Conservation (phyloP, 176 grass and related monocot species). For the Thinopyrum elongatum region DNA sequence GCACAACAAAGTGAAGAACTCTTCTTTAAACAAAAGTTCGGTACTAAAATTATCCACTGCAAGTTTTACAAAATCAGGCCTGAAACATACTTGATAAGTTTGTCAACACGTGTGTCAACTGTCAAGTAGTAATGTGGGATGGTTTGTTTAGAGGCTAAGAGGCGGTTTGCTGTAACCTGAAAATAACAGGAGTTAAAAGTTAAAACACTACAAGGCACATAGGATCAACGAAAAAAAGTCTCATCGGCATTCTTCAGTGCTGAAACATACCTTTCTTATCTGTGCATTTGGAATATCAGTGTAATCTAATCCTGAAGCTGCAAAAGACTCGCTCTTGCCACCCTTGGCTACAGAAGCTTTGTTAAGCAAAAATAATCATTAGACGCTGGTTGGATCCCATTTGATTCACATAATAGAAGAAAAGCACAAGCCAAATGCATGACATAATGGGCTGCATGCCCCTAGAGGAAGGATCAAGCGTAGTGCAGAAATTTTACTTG, state of each 20-base stretch:
- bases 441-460: not conserved
- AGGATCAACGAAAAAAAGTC: not conserved
- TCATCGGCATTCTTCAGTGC: not conserved
- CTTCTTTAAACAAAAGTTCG: not conserved
- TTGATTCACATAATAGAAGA: not conserved
- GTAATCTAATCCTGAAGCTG: constrained; percentile 54
- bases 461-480: not conserved
- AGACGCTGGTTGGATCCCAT: constrained; percentile 6
- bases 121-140: constrained; percentile 98
- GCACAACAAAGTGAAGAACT: constrained; percentile 16
- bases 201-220: not conserved
- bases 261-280: constrained; percentile 82
- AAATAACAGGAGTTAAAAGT: constrained; percentile 11
- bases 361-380: constrained; percentile 20
- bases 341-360: constrained; percentile 66
- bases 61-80: constrained; percentile 10
- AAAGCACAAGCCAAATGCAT: constrained; percentile 1
- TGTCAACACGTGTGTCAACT: constrained; percentile 77
- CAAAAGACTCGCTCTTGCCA: constrained; percentile 38
- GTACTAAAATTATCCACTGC: constrained; percentile 2
- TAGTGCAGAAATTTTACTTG: not conserved
- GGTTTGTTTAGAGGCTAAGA: constrained; percentile 82
- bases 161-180: constrained; percentile 78
- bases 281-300: constrained; percentile 80
- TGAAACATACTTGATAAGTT: constrained; percentile 75